Conservation (phyloP, 768 basidiomycete genomes). For the Boletus rex-veris region DNA sequence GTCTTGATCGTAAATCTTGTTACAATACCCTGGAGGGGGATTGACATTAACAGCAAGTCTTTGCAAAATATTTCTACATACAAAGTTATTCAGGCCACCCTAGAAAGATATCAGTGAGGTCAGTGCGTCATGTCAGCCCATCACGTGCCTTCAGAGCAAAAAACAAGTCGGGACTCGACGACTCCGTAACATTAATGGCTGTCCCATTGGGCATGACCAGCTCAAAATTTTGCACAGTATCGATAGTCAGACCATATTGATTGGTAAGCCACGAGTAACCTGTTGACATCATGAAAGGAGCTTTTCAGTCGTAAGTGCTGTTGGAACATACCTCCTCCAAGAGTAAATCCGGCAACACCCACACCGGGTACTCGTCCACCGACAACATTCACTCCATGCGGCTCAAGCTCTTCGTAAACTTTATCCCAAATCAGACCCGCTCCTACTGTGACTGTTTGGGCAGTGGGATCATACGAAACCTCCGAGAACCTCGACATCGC, state of each 20-base stretch:
- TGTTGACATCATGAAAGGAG: background rate
- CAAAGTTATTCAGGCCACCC: conserved; percentile 66
- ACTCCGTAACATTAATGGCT: conserved; percentile 33
- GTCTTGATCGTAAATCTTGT: conserved; percentile 55
- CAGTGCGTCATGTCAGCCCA: background rate
- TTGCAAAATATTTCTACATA: conserved; percentile 8
- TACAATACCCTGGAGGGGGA: conserved; percentile 46
- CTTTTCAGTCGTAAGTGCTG: background rate
- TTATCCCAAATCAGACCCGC: conserved; percentile 59
- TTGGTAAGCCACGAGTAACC: conserved; percentile 49
- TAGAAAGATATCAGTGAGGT: conserved; percentile 15
- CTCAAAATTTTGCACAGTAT: conserved; percentile 53
- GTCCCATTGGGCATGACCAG: conserved; percentile 49
- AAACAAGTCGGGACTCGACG: conserved; percentile 39
- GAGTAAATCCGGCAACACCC: conserved; percentile 54
- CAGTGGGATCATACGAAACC: conserved; percentile 34
- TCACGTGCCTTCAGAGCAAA: conserved; percentile 40
- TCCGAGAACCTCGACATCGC: conserved; percentile 49
- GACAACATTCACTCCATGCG: conserved; percentile 50
- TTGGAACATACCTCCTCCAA: conserved; percentile 48
- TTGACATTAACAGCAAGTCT: background rate
- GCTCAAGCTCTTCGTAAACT: conserved; percentile 50
- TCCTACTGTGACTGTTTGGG: conserved; percentile 40
- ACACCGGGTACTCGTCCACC: conserved; percentile 54
- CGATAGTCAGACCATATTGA: conserved; percentile 55